Evolutionary conservation across 1,139 yeast genomes (phyloP), one percentile per base, ranked within the genome.

Genomic region (Scheffersomyces lignicola): DNA sequence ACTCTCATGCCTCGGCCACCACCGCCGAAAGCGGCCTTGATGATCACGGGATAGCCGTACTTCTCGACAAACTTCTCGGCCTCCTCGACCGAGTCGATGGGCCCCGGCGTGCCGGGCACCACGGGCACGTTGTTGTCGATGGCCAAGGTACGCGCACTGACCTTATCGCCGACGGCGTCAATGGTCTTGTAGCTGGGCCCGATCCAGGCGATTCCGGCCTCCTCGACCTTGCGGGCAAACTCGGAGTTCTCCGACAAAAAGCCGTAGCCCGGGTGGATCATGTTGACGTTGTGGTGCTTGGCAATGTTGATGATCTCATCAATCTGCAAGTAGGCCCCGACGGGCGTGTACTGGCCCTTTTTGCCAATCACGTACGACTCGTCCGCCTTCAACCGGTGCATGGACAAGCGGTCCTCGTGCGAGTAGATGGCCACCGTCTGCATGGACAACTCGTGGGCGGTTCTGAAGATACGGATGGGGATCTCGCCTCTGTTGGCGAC

Each of bases 1-100:
- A 92, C 97, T 70, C 98, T 83, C 98, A 92, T 92, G 74, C 98
- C 98, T 68, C 98, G 83, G 57, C 99, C 98, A 74, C 98, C 98
- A 69, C 98, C 98, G 62, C 99, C 98, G 58, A 86, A 92, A 30
- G 98, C 98, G 29, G 99, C 98, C 69, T 92, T 92, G 65, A 92
- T 90, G 62, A 92, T 92, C 34, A 92, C 97, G 7, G 99, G 99
- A 66, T 61, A 90, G 17, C 99, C 98, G 61, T 90, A 76, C 62
- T 87, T 54, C 28, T 69, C 77, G 23, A 89, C 97, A 57, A 92
- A 92, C 9, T 61, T 79, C 44, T 66, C 55, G 13, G 97, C 98
- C 51, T 92, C 89, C 34, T 75, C 82, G 21, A 83, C 83, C 16
- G 75, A 56, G 39, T 83, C 92, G 59, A 94, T 89, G 45, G 99